Base-by-base conservation (phyloP, 306 rosid species). In the Vicia faba region DNA sequence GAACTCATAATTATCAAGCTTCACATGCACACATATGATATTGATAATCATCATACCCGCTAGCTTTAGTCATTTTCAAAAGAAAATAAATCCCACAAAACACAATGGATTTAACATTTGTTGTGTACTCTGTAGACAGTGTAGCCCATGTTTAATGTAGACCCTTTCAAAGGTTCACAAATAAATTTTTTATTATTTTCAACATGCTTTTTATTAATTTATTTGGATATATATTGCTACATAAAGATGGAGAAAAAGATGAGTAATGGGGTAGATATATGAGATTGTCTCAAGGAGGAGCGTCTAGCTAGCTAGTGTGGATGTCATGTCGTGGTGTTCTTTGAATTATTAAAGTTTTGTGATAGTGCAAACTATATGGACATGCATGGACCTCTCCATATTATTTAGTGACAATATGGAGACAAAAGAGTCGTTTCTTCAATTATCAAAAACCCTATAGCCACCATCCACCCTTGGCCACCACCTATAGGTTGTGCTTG, bases 241-340 rank as follows among this genome's bases (percentile, higher is more conserved):
- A 75, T 80, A 83, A 89, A 78, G 84, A 73, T 76, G 84, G 48
- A 65, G 84, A 74, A 78, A 41, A 41, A 58, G 50, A 64, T n/a
- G 13, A 16, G 29, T 43, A 53, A 64, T 58, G 74, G 73, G 72
- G 68, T 65, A 38, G 48, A 76, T 23, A 46, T 64, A 36, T 77
- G 51, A 64, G 73, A 62, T 70, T 77, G 81, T 85, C 58, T 84
- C 81, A 83, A 84, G 88, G 88, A 78, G 87, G 88, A 86, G 93
- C 82, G 79, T 76, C 80, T 61, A 69, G 26, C 53, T 46, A 46
- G 56, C 56, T 49, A 49, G 55, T 51, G 64, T 76, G 63, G 38
- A 65, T 82, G 12, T 45, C 8, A 19, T 54, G 75, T 77, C 80
- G 57, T 84, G 68, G 36, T 82, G 62, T 71, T 81, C 81, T 33